Evolutionary conservation across 805 yeast genomes (phyloP).

Genomic region (Myxozyma neglecta): DNA sequence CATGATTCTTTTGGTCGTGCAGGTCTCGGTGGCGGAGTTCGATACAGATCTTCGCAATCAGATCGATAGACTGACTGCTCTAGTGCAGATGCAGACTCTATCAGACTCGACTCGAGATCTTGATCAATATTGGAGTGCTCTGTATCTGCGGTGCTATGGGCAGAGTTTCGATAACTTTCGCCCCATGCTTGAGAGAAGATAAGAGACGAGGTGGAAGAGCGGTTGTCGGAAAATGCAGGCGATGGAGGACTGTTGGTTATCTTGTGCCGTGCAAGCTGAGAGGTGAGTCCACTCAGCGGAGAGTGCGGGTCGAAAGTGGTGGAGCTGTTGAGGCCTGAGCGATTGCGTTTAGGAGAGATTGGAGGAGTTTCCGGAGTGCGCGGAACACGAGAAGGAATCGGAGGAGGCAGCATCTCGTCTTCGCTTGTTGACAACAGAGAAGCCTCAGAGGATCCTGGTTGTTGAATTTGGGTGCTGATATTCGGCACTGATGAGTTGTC

Average conservation of each 20-base stretch:
- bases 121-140: neutral
- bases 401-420: neutral
- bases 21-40: constrained; percentile 24
- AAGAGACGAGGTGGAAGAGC: constrained; percentile 4
- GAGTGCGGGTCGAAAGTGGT: neutral
- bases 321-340: neutral
- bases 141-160: neutral
- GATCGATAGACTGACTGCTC: neutral
- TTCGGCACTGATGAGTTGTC: neutral
- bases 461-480: neutral
- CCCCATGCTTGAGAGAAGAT: constrained; percentile 1
- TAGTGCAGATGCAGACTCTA: neutral
- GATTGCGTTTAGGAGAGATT: neutral
- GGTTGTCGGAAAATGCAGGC: neutral
- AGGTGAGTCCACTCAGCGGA: neutral
- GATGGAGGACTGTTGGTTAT: neutral
- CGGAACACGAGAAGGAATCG: neutral
- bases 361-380: constrained; percentile 5
- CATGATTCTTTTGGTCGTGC: constrained; percentile 17
- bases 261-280: neutral
- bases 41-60: neutral
- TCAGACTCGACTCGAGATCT: neutral
- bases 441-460: no score
- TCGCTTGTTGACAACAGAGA: no score
- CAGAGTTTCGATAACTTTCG: neutral